A percentile compares a stretch with the other conserved stretches of the same genome.
Evolutionary conservation across 495 filamentous ascomycete species (phyloP).

Genomic region (Penicilliopsis zonata): DNA sequence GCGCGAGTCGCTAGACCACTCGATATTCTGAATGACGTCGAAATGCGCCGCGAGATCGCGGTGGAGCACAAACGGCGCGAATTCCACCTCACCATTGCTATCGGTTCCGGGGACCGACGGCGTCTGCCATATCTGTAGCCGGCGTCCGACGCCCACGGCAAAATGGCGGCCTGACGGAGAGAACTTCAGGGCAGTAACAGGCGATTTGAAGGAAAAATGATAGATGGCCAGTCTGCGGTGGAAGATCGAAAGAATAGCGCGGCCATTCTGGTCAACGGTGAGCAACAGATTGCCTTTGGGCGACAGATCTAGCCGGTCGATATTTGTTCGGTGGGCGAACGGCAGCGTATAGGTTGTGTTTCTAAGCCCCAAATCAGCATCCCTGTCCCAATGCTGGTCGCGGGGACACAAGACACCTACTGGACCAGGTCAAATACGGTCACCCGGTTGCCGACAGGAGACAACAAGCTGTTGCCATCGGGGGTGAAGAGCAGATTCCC

Average conservation of each 20-base stretch:
- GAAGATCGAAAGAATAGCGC: conserved; percentile 83
- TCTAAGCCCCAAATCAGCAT: no score
- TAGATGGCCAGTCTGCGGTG: conserved; percentile 74
- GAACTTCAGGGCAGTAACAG: conserved; percentile 75
- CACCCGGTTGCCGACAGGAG: conserved; percentile 94
- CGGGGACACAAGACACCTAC: conserved; percentile 36
- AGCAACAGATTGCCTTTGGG: conserved; percentile 85
- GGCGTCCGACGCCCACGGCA: conserved; percentile 70
- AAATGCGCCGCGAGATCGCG: conserved; percentile 79
- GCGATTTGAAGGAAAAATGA: conserved; percentile 84
- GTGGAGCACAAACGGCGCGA: conserved; percentile 86
- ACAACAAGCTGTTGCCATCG: conserved; percentile 89
- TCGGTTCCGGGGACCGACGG: conserved; percentile 72
- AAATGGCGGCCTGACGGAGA: conserved; percentile 87
- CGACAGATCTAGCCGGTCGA: conserved; percentile 73
- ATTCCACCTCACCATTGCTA: conserved; percentile 75
- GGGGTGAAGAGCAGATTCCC: conserved; percentile 95
- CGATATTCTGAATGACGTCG: conserved; percentile 69
- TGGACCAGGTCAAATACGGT: conserved; percentile 93
- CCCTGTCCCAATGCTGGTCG: no score
- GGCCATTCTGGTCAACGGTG: conserved; percentile 87
- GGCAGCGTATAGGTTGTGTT: conserved; percentile 95
- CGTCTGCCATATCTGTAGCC: conserved; percentile 90
- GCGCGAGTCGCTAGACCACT: conserved; percentile 90
- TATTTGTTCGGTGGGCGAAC: conserved; percentile 88